Evolutionary conservation across 140 eudicot species (phyloP), one percentile per base, ranked within the genome.

Genomic region (Stevia rebaudiana): DNA sequence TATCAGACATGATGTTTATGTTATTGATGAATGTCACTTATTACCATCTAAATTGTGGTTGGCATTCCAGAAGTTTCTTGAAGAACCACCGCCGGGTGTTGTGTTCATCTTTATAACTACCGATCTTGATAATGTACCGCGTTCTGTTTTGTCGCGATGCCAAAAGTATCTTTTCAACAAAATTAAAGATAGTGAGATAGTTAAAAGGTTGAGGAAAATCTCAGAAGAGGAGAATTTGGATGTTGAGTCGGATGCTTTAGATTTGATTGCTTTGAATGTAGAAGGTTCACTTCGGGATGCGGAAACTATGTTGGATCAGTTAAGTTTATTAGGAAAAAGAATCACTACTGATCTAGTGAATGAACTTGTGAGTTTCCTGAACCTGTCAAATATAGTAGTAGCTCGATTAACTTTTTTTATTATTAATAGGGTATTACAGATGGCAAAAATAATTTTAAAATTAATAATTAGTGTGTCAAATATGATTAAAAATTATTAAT

Each of bases 251-350:
- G 95, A 85, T 65, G 96, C 96, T 30, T 67, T 92, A 60, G 89
- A 92, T 70, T 46, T 88, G 77, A 92, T 92, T 73, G 94, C 98
- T 69, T 37, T 70, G 49, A 92, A 88, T 75, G 95, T 92, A 11
- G 98, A 88, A 74, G 98, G 98, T 55, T 92, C 98, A n/a, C 79
- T 88, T 40, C 84, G 95, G 54, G 96, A 92, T 81, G 98, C 98
- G 8, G 96, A 92, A 78, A 92, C 95, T 33, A 92, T 88, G 96
- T 48, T 92, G 75, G 98, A 92, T 69, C 98, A 92, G 81, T 81
- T 92, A 80, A 83, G 89, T 77, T 85, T 92, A 65, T 76, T 92
- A 65, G 98, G 96, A 37, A 88, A 83, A 63, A 75, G 81, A 63
- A 85, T 92, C 67, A 82, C 96, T 36, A 43, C 86, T 23, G 78